phyloP scores from a whole-genome alignment of 495 filamentous ascomycete species.

The Chaetomium tenue region DNA sequence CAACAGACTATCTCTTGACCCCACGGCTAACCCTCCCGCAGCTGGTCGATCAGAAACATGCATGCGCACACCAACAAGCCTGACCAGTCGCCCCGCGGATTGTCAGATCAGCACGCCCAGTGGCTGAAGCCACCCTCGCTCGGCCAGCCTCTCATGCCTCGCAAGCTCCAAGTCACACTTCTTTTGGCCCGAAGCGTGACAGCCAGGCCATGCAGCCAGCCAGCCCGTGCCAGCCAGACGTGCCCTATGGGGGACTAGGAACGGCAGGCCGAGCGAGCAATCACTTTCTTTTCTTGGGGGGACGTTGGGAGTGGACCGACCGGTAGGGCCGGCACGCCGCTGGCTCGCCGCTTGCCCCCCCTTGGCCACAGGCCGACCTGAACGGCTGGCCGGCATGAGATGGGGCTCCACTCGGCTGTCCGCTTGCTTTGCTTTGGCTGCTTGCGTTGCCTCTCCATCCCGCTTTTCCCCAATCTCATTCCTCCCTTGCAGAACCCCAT shows the following conservation, averaged over 20 bases:
- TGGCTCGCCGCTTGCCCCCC: background rate
- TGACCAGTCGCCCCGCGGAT: slow-evolving; percentile 23
- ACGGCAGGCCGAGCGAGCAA: slow-evolving; percentile 3
- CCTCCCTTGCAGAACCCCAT: slow-evolving; percentile 10
- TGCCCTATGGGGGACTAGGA: background rate
- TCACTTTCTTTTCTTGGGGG: slow-evolving; percentile 2
- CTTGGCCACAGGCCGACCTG: slow-evolving; percentile 8
- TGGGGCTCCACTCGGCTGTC: background rate
- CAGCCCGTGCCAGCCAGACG: background rate
- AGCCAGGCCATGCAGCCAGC: slow-evolving; percentile 14
- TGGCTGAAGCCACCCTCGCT: slow-evolving; percentile 15
- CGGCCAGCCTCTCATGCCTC: slow-evolving; percentile 16
- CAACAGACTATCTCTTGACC: slow-evolving; percentile 1
- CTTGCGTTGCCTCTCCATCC: slow-evolving; percentile 1
- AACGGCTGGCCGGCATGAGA: slow-evolving; percentile 21
- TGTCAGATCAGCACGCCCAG: slow-evolving; percentile 16
- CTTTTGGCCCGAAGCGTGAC: background rate
- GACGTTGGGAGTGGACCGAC: background rate
- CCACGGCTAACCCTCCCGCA: background rate
- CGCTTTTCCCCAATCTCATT: slow-evolving; percentile 1
- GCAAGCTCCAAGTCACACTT: slow-evolving; percentile 10
- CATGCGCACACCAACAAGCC: slow-evolving; percentile 4
- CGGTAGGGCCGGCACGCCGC: slow-evolving; percentile 12
- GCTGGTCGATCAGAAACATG: slow-evolving; percentile 2
- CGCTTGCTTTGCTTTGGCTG: slow-evolving; percentile 1